phyloP scores from a whole-genome alignment of 176 grass and related monocot genomes.

The Carex littledalei region DNA sequence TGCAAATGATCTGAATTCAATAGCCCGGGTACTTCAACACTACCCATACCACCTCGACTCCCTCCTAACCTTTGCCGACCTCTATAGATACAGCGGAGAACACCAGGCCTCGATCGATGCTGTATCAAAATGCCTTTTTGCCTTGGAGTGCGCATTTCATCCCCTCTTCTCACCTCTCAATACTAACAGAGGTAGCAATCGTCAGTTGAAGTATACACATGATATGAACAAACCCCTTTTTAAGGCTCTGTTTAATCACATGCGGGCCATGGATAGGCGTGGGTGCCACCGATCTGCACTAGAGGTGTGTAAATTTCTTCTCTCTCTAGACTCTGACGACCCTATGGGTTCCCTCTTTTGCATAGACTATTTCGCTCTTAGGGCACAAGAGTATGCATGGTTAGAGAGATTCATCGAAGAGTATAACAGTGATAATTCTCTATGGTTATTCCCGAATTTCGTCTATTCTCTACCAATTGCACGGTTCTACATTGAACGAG shows the following conservation, averaged over 20 bases:
- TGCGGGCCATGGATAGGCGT: conserved; percentile 86
- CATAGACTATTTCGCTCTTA: conserved; percentile 95
- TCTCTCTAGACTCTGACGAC: conserved; percentile 91
- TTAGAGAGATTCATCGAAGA: conserved; percentile 82
- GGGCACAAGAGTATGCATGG: conserved; percentile 87
- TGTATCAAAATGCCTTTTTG: conserved; percentile 85
- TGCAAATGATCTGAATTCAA: conserved; percentile 90
- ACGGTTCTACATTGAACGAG: conserved; percentile 72
- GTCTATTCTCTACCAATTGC: conserved; percentile 86
- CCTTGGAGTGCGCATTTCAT: conserved; percentile 86
- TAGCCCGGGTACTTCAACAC: conserved; percentile 55
- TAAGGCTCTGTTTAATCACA: conserved; percentile 83
- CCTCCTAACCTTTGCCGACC: conserved; percentile 83
- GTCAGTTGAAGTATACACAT: conserved; percentile 70
- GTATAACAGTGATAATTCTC: conserved; percentile 71
- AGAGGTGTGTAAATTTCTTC: conserved; percentile 89
- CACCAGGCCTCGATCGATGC: conserved; percentile 77
- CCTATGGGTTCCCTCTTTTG: conserved; percentile 90
- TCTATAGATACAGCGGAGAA: conserved; percentile 97
- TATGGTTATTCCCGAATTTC: conserved; percentile 92
- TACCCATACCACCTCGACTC: conserved; percentile 88
- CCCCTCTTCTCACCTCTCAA: conserved; percentile 56
- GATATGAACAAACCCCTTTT: conserved; percentile 87
- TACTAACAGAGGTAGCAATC: conserved; percentile 40
- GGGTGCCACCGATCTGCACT: conserved; percentile 94